Conservation (phyloP, 768 basidiomycete species). For the Pleurotus djamor region DNA sequence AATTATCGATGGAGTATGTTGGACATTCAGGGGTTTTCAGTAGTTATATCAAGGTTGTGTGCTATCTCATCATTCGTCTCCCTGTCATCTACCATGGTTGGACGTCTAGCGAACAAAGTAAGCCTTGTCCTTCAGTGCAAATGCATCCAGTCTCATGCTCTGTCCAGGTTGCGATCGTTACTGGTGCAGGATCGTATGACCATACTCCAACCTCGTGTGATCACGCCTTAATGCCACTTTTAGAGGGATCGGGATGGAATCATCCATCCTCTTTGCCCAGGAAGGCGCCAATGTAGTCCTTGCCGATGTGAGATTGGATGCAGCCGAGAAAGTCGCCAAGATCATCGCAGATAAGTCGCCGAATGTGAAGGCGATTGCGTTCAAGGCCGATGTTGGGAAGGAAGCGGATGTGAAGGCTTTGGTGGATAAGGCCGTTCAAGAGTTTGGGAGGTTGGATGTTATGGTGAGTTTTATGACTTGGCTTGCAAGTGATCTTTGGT, state of each 20-base stretch:
- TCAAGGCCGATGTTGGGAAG: conserved; percentile 86
- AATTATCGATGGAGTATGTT: too few relatives aligned
- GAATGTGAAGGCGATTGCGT: conserved; percentile 63
- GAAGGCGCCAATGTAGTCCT: conserved; percentile 93
- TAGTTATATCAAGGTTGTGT: conserved; percentile 12
- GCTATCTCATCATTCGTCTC: conserved; percentile 8
- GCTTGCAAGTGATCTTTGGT: neutral
- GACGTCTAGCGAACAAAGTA: conserved; percentile 69
- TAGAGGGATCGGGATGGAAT: conserved; percentile 96
- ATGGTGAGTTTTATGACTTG: conserved; percentile 56
- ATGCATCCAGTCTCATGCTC: conserved; percentile 4
- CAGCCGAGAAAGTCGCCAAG: conserved; percentile 64
- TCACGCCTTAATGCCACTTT: conserved; percentile 16
- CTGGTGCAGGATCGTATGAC: conserved; percentile 86
- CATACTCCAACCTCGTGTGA: conserved; percentile 1
- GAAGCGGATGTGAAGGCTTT: conserved; percentile 83
- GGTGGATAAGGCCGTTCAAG: conserved; percentile 75
- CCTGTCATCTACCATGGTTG: conserved; percentile 43
- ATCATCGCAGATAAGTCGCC: conserved; percentile 67
- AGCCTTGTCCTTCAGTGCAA: conserved; percentile 11
- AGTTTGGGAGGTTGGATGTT: conserved; percentile 93
- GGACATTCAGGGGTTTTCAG: neutral
- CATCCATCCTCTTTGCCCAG: conserved; percentile 90
- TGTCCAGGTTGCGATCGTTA: conserved; percentile 70
- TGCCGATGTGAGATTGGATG: conserved; percentile 81